These are phyloP conservation scores for Yamadazyma laniorum DNA, from an alignment of 805 yeast species.

Conservation along the genomic window DNA sequence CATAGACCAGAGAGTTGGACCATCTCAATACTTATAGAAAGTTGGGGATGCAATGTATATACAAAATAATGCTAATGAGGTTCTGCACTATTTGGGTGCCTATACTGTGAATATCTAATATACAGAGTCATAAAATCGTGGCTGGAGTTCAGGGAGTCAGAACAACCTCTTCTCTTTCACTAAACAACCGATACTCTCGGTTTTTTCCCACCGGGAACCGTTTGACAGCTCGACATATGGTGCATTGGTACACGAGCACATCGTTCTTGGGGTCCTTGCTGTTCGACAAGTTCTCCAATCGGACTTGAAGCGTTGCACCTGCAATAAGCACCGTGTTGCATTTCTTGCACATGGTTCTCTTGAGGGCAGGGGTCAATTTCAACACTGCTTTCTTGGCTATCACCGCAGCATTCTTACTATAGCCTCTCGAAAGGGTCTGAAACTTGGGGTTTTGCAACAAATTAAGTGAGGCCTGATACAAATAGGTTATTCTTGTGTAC, in stretches of 20 bases:
- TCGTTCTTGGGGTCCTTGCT: conserved; percentile 36
- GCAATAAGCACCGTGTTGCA: conserved; percentile 56
- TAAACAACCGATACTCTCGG: conserved; percentile 46
- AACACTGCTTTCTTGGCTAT: conserved; percentile 69
- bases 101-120: neutral
- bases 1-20: conserved; percentile 20
- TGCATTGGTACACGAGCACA: conserved; percentile 48
- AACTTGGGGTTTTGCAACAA: conserved; percentile 27
- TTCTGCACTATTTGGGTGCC: no score
- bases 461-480: conserved; percentile 53
- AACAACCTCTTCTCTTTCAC: conserved; percentile 39
- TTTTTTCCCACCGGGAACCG: conserved; percentile 64
- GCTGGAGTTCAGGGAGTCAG: no score
- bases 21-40: conserved; percentile 11
- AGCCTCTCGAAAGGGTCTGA: conserved; percentile 52
- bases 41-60: neutral
- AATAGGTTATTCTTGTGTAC: conserved; percentile 55
- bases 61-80: neutral
- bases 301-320: conserved; percentile 40
- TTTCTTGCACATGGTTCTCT: conserved; percentile 66
- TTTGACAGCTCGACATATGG: conserved; percentile 49
- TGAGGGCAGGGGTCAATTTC: conserved; percentile 60
- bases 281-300: conserved; percentile 44
- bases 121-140: no score
- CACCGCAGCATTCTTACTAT: conserved; percentile 52